Base-by-base conservation (phyloP, 2,329 filamentous ascomycete species). In the Ophiostoma pallidulum region DNA sequence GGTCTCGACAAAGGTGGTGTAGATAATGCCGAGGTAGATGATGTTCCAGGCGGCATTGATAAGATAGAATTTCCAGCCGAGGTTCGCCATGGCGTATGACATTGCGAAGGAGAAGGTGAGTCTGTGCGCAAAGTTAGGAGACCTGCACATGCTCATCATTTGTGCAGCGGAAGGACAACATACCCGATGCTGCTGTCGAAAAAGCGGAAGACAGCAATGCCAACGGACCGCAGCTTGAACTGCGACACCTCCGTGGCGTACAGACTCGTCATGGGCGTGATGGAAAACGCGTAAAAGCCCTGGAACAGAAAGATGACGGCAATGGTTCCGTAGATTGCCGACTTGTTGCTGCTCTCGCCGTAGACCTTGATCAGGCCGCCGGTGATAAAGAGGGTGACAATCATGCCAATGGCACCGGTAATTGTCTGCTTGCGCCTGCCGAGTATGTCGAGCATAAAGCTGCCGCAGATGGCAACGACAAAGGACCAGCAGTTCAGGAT, bases 281-380 rank as follows among this genome's bases (percentile, higher is more conserved):
- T 38, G 19, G 36, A 10, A 10, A 38, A 22, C 5, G 36, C 18
- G 19, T 38, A 38, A 13, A 38, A 64, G 49, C 72, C 69, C 2
- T 71, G 71, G 51, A 75, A 76, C 33, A 78, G 61, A 60, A 76
- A 78, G 44, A 77, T 71, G 56, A 75, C 70, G 19, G 70, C 72
- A 13, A 77, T 46, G 7, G 49, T 48, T 31, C 36, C 51, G 36
- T 51, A 51, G 38, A 43, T 36, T 2, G 48, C 51, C 10, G 51
- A 52, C 13, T 19, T 45, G n/a, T 50, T 40, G 18, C 24, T 24
- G 2, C 35, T 36, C n/a, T 36, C 14, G 8, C 44, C 44, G 14
- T 47, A 52, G 1, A 24, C 10, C 16, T 42, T 41, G 4, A 47
- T 47, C 10, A 52, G 20, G 3, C 16, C 46, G 8, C 50, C 53